Base-by-base conservation (phyloP, 129 eudicot species). In the Tagetes erecta region DNA sequence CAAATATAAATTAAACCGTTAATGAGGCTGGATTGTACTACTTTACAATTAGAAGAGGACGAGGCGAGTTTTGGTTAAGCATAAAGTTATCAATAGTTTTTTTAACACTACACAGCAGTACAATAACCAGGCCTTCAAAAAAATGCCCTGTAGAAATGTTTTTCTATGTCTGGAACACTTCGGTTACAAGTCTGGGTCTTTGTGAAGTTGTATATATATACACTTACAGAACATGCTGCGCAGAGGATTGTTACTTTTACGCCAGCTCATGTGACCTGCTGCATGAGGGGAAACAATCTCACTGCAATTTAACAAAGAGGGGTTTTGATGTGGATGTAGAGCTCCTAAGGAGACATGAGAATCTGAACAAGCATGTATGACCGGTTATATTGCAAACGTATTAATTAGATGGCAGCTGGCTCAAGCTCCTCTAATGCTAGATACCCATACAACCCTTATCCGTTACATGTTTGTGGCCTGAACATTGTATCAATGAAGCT, bases 261-360 rank as follows among this genome's bases (percentile, higher is more conserved):
- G 27, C 27, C 45, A 58, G 86, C 12, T 71, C 87, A 56, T 80
- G 86, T 47, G 59, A 75, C 9, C 71, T 73, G 37, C 42, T 80
- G 35, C 57, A 83, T 4, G 84, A 80, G 52, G 87, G 86, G 14
- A 78, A 67, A 75, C 82, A 84, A 75, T 78, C 80, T 12, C 91
- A 86, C 46, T 80, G 73, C 37, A 64, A 75, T 72, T 74, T 85
- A 2, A 34, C 80, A 30, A 86, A 86, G 64, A 57, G 8, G 37
- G 85, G 83, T 36, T 72, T 86, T 58, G 70, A 70, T 13, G 35
- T 60, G 14, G 86, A 82, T 84, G 78, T 80, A 81, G 78, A 87
- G 78, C 68, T 76, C 86, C 0, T 20, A 86, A 80, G 66, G 81
- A 71, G 56, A 65, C 66, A 68, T 64, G 9, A 36, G 79, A 80